These are phyloP conservation scores for Salix exigua DNA, from an alignment of 345 rosid genomes.

Conservation along the genomic window DNA sequence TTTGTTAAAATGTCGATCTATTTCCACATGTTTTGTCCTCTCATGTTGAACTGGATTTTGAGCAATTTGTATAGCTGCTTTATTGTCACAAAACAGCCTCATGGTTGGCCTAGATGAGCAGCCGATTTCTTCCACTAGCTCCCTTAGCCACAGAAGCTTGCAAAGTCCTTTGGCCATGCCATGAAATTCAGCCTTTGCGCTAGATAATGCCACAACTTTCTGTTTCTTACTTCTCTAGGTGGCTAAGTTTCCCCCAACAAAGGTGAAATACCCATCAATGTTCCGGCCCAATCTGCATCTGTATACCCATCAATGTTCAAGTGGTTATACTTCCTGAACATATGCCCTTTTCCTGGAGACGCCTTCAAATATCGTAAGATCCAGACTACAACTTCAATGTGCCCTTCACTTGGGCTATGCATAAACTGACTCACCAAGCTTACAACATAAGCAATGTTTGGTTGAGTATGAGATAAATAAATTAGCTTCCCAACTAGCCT, in stretches of 20 bases:
- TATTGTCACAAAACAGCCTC: neutral
- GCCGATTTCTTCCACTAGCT: neutral
- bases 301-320: neutral
- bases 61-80: no score
- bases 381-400: accelerated
- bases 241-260: neutral
- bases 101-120: neutral
- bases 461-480: no score
- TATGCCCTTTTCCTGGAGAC: neutral
- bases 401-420: neutral
- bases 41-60: neutral
- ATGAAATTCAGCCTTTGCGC: no score
- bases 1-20: neutral
- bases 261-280: neutral
- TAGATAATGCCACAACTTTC: neutral
- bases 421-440: neutral
- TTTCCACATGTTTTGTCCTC: neutral
- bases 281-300: neutral
- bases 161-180: neutral
- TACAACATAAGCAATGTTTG: no score
- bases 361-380: neutral
- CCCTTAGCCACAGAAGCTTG: neutral
- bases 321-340: neutral
- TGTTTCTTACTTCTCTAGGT: neutral
- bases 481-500: no score